Base-by-base conservation (phyloP, 257 asterid genomes). In the Phtheirospermum japonicum region DNA sequence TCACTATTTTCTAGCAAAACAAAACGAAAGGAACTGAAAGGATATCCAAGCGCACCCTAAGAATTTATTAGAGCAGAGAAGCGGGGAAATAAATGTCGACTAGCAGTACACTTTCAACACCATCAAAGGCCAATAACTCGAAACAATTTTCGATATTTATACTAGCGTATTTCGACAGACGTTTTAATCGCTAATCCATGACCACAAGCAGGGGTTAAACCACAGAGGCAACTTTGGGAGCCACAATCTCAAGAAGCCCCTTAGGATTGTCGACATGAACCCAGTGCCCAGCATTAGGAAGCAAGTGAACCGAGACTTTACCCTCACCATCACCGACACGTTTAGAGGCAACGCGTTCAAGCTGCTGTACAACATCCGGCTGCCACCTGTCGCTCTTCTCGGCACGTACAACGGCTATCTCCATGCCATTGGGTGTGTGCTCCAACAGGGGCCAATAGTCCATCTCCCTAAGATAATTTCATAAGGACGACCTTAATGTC, bases 251-350 rank as follows among this genome's bases (percentile, higher is more conserved):
- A 45, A 93, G 84, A 76, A 93, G 94, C 16, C 97, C 97, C 60
- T 82, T 89, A 2, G 99, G 96, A 63, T 93, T 93, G 53, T 93
- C 99, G 13, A 85, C 92, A 67, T 93, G 99, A 85, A 93, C 97
- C 99, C 97, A 93, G 58, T 87, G 97, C 11, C 97, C 99, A 0
- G 99, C 79, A 39, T 85, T 82, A 23, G 90, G 95, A 51, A 93
- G 90, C 61, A 89, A 75, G 64, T 87, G 83, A 73, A 79, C 66
- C 1, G 80, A 80, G 55, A 87, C 68, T 67, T 75, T 83, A 66
- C 95, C 96, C 57, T 75, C 84, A 32, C 57, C 64, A 77, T 69
- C 83, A 74, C 59, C 69, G 9, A 20, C 66, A 52, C 70, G 67
- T 61, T 65, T 77, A 17, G 85, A 60, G 36, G 75, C 75, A 28